Conservation (phyloP, 106 monocot species). For the Narthecium ossifragum region DNA sequence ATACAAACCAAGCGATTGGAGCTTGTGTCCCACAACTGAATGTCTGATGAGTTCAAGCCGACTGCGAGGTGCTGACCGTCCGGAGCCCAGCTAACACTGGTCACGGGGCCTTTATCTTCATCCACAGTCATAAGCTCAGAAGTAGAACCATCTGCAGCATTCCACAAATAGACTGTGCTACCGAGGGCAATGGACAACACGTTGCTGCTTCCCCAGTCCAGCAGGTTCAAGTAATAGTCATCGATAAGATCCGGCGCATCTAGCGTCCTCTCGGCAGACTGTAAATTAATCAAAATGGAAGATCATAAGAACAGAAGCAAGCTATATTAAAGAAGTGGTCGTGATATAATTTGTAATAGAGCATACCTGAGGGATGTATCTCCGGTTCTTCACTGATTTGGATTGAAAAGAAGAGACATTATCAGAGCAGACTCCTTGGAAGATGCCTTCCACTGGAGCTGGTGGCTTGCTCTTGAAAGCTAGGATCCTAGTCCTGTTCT, state of each 20-base stretch:
- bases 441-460: constrained; percentile 1
- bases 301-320: not conserved
- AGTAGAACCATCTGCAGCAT: constrained; percentile 32
- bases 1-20: constrained; percentile 38
- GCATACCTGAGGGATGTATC: constrained; percentile 61
- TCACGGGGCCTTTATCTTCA: constrained; percentile 53
- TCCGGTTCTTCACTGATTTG: constrained; percentile 23
- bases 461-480: constrained; percentile 44
- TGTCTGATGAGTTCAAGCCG: constrained; percentile 48
- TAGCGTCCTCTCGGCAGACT: constrained; percentile 49
- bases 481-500: constrained; percentile 39
- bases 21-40: constrained; percentile 53
- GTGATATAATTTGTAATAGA: not conserved
- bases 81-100: constrained; percentile 74
- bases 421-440: constrained; percentile 10
- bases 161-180: constrained; percentile 52
- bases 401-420: constrained; percentile 17
- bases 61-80: constrained; percentile 53
- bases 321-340: not conserved
- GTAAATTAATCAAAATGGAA: not conserved
- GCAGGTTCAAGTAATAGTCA: constrained; percentile 50
- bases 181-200: constrained; percentile 48
- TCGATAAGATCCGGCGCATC: constrained; percentile 52
- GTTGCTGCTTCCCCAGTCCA: constrained; percentile 59
- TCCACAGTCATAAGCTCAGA: constrained; percentile 49